Evolutionary conservation across 164 flowering plant genomes (phyloP).

Genomic region (Santalum album): DNA sequence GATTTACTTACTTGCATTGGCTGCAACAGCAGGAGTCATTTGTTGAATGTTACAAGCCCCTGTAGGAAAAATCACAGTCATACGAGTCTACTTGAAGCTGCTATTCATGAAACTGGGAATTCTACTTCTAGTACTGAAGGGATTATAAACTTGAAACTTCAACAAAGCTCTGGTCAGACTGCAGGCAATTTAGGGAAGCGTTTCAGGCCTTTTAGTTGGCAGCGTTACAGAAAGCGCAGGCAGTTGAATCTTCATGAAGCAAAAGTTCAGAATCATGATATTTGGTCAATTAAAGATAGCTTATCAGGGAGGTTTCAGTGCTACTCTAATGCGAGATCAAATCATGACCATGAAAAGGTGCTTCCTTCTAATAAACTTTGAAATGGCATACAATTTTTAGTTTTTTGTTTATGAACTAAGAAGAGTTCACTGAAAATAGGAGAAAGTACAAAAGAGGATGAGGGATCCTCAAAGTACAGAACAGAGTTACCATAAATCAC

Average conservation of each 20-base stretch:
- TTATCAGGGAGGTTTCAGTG: slow-evolving; percentile 8
- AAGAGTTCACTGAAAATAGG: no score
- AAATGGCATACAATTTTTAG: neutral
- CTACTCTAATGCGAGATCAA: slow-evolving; percentile 1
- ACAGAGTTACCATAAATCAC: no score
- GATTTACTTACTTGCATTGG: slow-evolving; percentile 10
- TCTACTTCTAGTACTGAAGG: slow-evolving; percentile 5
- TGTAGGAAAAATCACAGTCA: slow-evolving; percentile 6
- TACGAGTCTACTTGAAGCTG: slow-evolving; percentile 7
- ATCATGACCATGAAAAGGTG: slow-evolving; percentile 13
- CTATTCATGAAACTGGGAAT: slow-evolving; percentile 5
- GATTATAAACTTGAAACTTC: slow-evolving; percentile 4
- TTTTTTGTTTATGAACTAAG: no score
- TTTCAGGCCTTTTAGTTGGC: slow-evolving; percentile 35
- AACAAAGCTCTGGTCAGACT: slow-evolving; percentile 7
- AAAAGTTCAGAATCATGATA: neutral
- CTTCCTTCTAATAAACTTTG: slow-evolving; percentile 7
- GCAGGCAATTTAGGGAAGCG: slow-evolving; percentile 23
- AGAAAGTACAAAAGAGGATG: no score
- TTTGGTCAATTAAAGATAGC: slow-evolving; percentile 3
- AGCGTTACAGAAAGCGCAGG: slow-evolving; percentile 35
- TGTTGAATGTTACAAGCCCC: slow-evolving; percentile 7
- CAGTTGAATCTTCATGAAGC: slow-evolving; percentile 10
- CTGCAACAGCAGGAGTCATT: slow-evolving; percentile 8
- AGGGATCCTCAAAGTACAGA: no score